Evolutionary conservation across 257 asterid genomes (phyloP).

Genomic region (Jacaranda mimosifolia): DNA sequence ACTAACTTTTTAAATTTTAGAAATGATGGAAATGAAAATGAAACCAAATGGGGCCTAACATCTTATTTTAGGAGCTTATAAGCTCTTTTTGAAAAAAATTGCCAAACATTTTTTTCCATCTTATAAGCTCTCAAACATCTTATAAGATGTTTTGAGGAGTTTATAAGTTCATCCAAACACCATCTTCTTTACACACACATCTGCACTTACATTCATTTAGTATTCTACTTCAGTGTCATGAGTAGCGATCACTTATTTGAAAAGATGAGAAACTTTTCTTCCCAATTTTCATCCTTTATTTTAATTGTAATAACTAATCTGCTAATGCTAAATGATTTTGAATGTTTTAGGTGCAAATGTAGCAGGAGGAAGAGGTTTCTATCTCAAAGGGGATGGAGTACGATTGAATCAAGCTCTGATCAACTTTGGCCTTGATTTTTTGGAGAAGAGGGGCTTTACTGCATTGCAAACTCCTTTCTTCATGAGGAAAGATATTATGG

Average conservation of each 20-base stretch:
- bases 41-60: too few relatives aligned
- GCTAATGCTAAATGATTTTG: slow-evolving; percentile 23
- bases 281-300: neutral
- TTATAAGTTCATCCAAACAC: too few relatives aligned
- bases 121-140: too few relatives aligned
- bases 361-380: slow-evolving; percentile 94
- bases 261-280: neutral
- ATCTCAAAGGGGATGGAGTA: slow-evolving; percentile 85
- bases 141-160: too few relatives aligned
- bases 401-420: slow-evolving; percentile 86
- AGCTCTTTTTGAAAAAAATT: too few relatives aligned
- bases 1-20: too few relatives aligned
- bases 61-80: too few relatives aligned
- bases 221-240: neutral
- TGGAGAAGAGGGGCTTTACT: slow-evolving; percentile 68
- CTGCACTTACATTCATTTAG: neutral
- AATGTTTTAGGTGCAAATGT: slow-evolving; percentile 70
- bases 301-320: slow-evolving; percentile 16
- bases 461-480: slow-evolving; percentile 85
- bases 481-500: slow-evolving; percentile 94
- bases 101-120: too few relatives aligned
- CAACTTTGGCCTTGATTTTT: slow-evolving; percentile 74
- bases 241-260: neutral
- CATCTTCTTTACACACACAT: neutral
- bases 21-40: too few relatives aligned